These are phyloP conservation scores for Helotiales sp. DNA, from an alignment of 2,329 filamentous ascomycete species.

Conservation along the genomic window DNA sequence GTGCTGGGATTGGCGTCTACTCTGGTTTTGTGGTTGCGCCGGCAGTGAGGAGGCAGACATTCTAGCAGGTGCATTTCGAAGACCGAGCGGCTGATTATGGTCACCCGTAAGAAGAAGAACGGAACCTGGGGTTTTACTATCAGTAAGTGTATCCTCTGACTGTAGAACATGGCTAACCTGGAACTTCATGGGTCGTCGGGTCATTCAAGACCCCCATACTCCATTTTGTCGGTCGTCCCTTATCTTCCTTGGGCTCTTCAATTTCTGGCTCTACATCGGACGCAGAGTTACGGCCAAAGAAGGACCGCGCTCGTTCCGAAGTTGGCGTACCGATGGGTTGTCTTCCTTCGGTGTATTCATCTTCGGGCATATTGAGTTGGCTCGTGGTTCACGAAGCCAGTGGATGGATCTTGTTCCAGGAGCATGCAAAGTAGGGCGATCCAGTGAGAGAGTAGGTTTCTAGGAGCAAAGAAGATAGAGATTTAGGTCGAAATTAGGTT, in stretches of 20 bases:
- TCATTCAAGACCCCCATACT: constrained; percentile 77
- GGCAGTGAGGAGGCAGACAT: constrained; percentile 60
- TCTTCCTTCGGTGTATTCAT: neutral
- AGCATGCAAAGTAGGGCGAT: neutral
- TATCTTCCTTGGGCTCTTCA: constrained; percentile 27
- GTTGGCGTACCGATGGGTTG: constrained; percentile 4
- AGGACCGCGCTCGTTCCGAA: constrained; percentile 30
- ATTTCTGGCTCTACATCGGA: constrained; percentile 19
- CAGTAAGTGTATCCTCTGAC: neutral
- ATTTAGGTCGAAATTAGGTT: neutral
- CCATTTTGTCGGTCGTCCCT: constrained; percentile 52
- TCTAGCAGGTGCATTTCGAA: constrained; percentile 60
- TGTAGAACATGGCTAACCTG: constrained; percentile 60
- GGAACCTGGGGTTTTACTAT: constrained; percentile 52
- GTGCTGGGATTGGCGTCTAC: constrained; percentile 26
- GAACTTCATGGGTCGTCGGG: constrained; percentile 81
- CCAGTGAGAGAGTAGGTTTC: neutral
- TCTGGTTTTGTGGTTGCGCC: constrained; percentile 23
- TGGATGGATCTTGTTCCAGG: neutral
- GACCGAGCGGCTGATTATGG: constrained; percentile 63
- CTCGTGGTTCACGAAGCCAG: neutral
- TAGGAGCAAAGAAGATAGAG: neutral
- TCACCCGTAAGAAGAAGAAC: constrained; percentile 60
- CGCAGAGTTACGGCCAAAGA: constrained; percentile 33
- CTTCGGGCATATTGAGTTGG: constrained; percentile 18